A percentile compares a stretch with the other conserved stretches of the same genome.
phyloP scores from a whole-genome alignment of 78 protist genomes.

The Dictyostelium citrinum region DNA sequence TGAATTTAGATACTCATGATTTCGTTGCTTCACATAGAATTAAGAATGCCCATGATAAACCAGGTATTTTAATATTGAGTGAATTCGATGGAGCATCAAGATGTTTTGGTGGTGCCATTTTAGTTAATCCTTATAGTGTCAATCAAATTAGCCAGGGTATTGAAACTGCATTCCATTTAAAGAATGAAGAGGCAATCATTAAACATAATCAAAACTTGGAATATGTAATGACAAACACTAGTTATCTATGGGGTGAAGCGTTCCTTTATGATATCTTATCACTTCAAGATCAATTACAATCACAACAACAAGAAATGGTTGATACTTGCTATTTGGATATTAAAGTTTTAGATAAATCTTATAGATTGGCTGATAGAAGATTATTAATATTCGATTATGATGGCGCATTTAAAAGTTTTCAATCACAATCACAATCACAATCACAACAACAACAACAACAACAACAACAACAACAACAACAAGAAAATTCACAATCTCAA shows the following conservation, averaged over 20 bases:
- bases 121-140: conserved; percentile 47
- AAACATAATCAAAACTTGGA: conserved; percentile 39
- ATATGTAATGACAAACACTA: conserved; percentile 38
- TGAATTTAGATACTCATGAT: conserved; percentile 64
- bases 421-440: neutral
- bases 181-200: neutral
- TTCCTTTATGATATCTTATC: conserved; percentile 12
- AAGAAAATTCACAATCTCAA: neutral
- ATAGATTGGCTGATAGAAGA: neutral
- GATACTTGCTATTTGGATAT: conserved; percentile 1
- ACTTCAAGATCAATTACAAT: neutral
- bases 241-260: conserved; percentile 63
- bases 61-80: conserved; percentile 32
- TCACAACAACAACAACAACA: neutral
- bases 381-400: conserved; percentile 56
- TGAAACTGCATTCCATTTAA: conserved; percentile 4
- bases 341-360: conserved; percentile 31
- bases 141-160: conserved; percentile 25
- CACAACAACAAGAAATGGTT: neutral
- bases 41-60: neutral
- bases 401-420: conserved; percentile 1
- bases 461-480: neutral
- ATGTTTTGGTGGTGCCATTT: conserved; percentile 47
- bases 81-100: conserved; percentile 72
- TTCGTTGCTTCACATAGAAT: conserved; percentile 28